Evolutionary conservation across 164 flowering plant genomes (phyloP).

Genomic region (Umbellularia californica): DNA sequence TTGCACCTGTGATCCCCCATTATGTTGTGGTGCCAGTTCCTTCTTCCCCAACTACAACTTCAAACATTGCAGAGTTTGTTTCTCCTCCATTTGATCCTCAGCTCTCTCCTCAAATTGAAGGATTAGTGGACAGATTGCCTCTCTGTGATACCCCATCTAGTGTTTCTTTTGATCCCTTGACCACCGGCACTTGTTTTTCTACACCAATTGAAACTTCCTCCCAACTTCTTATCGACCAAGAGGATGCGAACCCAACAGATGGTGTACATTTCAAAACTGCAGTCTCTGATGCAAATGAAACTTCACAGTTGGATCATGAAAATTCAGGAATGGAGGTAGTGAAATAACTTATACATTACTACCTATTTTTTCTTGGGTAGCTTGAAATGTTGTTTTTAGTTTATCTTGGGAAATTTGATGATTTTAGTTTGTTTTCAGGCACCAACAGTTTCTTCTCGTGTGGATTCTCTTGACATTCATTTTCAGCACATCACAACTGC

Average conservation of each 20-base stretch:
- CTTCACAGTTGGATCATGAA: too few species aligned
- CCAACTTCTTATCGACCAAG: background rate
- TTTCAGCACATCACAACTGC: too few species aligned
- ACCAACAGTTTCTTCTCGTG: too few species aligned
- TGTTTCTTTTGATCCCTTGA: background rate
- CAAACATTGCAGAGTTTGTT: background rate
- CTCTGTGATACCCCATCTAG: background rate
- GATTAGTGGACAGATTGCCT: background rate
- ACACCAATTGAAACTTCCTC: background rate
- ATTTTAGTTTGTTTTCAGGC: too few species aligned
- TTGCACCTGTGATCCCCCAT: background rate
- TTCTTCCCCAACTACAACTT: background rate
- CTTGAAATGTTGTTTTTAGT: too few species aligned
- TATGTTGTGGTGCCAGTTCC: background rate
- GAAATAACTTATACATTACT: too few species aligned
- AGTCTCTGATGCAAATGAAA: too few species aligned
- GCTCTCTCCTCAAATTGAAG: background rate
- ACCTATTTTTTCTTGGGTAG: too few species aligned
- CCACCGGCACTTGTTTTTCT: background rate
- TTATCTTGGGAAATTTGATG: too few species aligned
- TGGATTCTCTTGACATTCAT: too few species aligned
- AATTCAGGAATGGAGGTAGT: too few species aligned
- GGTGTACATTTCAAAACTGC: background rate
- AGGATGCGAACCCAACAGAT: background rate
- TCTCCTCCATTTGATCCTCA: background rate